Percentiles rank a stretch among this genome's conserved stretches.
These are phyloP conservation scores for Coffea eugenioides DNA, from an alignment of 257 asterid genomes.

Conservation along the genomic window DNA sequence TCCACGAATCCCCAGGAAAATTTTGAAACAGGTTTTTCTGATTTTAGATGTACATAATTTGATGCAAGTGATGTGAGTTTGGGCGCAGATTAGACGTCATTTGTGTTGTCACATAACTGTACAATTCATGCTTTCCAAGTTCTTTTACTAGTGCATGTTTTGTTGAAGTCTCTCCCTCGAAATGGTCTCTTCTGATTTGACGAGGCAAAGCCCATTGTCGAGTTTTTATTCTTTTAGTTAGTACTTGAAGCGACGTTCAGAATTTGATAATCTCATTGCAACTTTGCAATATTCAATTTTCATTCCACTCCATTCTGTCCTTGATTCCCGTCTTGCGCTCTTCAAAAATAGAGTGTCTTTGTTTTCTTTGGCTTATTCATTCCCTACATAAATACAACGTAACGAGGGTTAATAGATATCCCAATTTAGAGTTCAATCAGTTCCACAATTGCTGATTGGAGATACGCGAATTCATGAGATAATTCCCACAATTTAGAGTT, in stretches of 20 bases:
- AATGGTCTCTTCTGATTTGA: neutral
- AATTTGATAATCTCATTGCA: neutral
- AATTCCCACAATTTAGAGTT: neutral
- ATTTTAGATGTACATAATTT: neutral
- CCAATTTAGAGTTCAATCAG: neutral
- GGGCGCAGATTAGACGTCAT: neutral
- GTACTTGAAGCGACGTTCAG: neutral
- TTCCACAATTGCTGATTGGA: neutral
- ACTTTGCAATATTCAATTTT: neutral
- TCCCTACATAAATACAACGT: neutral
- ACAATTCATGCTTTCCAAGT: neutral
- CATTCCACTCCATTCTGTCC: neutral
- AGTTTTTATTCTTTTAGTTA: neutral
- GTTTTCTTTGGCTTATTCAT: neutral
- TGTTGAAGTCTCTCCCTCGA: neutral
- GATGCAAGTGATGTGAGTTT: neutral
- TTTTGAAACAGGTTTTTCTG: constrained; percentile 27
- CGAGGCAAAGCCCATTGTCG: neutral
- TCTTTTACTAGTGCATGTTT: too few relatives aligned
- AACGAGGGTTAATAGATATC: too few relatives aligned
- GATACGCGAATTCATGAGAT: neutral
- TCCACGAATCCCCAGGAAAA: constrained; percentile 35
- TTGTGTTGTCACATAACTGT: neutral
- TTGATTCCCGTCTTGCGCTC: neutral
- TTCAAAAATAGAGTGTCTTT: neutral